Percentiles rank a stretch among this genome's conserved stretches.
These are phyloP conservation scores for Antrodiella citrinella DNA, from an alignment of 768 basidiomycete species.

Conservation along the genomic window DNA sequence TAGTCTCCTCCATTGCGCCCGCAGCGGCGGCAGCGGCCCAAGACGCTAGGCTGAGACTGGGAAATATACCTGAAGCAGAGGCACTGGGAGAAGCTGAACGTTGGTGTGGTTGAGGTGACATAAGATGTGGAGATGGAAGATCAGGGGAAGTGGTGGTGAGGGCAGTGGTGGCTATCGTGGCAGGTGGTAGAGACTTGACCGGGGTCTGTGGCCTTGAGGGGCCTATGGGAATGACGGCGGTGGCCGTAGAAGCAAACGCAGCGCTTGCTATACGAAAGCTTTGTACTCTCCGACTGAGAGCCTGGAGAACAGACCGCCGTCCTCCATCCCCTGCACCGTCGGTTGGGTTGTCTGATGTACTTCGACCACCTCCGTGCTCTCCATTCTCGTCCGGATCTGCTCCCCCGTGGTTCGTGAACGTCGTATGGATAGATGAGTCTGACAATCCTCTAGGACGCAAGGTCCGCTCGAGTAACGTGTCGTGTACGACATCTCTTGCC, in stretches of 20 bases:
- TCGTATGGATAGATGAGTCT: constrained; percentile 88
- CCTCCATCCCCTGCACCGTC: neutral
- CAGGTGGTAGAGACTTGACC: constrained; percentile 1
- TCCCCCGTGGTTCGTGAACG: constrained; percentile 57
- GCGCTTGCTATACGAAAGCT: constrained; percentile 20
- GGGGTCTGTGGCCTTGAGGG: constrained; percentile 5
- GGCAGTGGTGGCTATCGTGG: neutral
- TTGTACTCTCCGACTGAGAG: constrained; percentile 24
- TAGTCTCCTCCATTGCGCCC: neutral
- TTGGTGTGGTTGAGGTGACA: neutral
- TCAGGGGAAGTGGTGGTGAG: neutral
- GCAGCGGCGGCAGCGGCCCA: constrained; percentile 2
- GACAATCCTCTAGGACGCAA: constrained; percentile 76
- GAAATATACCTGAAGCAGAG: neutral
- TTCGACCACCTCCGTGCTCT: neutral
- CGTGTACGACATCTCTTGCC: constrained; percentile 24
- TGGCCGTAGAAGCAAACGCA: constrained; percentile 18
- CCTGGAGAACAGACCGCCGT: constrained; percentile 23
- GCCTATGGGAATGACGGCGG: constrained; percentile 16
- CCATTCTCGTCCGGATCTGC: constrained; percentile 11
- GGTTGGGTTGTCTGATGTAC: neutral
- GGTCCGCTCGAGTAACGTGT: constrained; percentile 53
- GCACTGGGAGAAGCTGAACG: neutral
- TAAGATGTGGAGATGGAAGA: neutral
- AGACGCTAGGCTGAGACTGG: neutral